Evolutionary conservation across 2,329 filamentous ascomycete genomes (phyloP).

Genomic region (Xenoacremonium recifei): DNA sequence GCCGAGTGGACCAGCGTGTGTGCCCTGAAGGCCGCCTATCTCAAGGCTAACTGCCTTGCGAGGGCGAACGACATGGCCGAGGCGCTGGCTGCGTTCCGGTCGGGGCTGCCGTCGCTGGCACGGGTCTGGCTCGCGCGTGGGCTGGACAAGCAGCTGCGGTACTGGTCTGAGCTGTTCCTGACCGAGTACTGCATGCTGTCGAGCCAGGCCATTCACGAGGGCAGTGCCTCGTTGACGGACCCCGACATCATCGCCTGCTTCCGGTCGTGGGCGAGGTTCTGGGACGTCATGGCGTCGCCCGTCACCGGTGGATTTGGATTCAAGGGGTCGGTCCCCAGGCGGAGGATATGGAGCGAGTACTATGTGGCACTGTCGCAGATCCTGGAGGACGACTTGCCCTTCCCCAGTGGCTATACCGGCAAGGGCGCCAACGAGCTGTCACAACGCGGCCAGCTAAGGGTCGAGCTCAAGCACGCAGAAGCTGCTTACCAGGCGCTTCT

Average conservation of each 20-base stretch:
- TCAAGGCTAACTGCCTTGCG: slow-evolving; percentile 66
- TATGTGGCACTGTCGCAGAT: slow-evolving; percentile 78
- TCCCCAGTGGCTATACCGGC: slow-evolving; percentile 47
- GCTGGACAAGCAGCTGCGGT: slow-evolving; percentile 63
- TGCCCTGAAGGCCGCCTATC: slow-evolving; percentile 73
- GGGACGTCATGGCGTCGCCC: slow-evolving; percentile 50
- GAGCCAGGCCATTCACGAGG: slow-evolving; percentile 55
- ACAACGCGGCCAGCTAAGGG: slow-evolving; percentile 62
- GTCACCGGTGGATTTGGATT: slow-evolving; percentile 57
- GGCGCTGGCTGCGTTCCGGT: slow-evolving; percentile 65
- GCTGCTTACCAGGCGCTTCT: slow-evolving; percentile 75
- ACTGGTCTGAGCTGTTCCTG: slow-evolving; percentile 77
- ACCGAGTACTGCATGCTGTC: slow-evolving; percentile 73
- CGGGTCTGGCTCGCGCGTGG: slow-evolving; percentile 49
- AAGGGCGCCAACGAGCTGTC: slow-evolving; percentile 48
- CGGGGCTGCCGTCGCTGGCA: slow-evolving; percentile 62
- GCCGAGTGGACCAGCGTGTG: slow-evolving; percentile 82
- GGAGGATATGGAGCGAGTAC: slow-evolving; percentile 81
- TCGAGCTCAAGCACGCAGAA: slow-evolving; percentile 79
- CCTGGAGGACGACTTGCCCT: slow-evolving; percentile 64
- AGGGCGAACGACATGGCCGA: slow-evolving; percentile 50
- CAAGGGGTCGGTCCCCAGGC: slow-evolving; percentile 57
- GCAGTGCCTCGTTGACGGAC: slow-evolving; percentile 49
- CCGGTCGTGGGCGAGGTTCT: slow-evolving; percentile 69
- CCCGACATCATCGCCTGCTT: slow-evolving; percentile 55